phyloP scores from a whole-genome alignment of 2,329 filamentous ascomycete genomes.

The Coniochaeta ligniaria region DNA sequence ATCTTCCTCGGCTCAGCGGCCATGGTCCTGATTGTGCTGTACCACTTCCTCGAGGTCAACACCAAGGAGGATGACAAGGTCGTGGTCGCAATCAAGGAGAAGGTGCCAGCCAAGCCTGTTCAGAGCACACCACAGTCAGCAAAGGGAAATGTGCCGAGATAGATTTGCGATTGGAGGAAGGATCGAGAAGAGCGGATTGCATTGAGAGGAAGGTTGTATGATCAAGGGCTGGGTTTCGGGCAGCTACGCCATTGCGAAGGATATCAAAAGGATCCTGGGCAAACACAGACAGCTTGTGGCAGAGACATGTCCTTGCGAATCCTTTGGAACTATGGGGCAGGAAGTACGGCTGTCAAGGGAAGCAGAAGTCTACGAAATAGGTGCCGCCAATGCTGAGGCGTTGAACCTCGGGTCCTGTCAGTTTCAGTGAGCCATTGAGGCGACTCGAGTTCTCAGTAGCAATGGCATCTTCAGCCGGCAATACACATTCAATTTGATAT shows the following conservation, averaged over 20 bases:
- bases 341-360: not conserved
- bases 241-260: not conserved
- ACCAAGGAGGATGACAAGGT: conserved; percentile 34
- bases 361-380: not conserved
- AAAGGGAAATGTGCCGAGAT: not conserved
- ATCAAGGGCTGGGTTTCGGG: not conserved
- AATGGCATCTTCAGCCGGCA: not conserved
- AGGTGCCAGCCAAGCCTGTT: conserved; percentile 12
- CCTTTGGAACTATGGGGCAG: not conserved
- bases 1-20: conserved; percentile 85
- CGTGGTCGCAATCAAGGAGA: conserved; percentile 18
- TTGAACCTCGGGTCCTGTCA: not conserved
- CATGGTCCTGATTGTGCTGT: conserved; percentile 89
- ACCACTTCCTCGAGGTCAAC: conserved; percentile 96
- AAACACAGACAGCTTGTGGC: not conserved
- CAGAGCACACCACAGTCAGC: not conserved
- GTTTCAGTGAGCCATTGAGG: not conserved
- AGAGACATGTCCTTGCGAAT: not conserved
- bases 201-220: not conserved
- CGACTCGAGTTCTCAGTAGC: not conserved
- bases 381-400: not conserved
- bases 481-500: not conserved
- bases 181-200: not conserved
- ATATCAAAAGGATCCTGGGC: not conserved
- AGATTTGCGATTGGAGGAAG: not conserved